Evolutionary conservation across 2,329 filamentous ascomycete genomes (phyloP).

Genomic region (Gremmenia infestans): DNA sequence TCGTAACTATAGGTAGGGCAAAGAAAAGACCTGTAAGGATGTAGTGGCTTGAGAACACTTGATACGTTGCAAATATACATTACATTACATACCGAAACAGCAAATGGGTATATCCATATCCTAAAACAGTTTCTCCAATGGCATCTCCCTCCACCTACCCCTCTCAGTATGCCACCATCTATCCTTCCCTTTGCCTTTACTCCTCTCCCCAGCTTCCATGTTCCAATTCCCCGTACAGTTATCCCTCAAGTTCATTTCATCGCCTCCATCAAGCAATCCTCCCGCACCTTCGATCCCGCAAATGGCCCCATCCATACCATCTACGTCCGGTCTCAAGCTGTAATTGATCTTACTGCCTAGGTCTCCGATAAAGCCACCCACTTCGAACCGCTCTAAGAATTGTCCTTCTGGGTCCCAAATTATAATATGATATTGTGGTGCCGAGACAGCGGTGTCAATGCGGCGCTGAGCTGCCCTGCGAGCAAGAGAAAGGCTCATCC

Average conservation of each 20-base stretch:
- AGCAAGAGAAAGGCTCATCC: constrained; percentile 43
- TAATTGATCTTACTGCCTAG: constrained; percentile 57
- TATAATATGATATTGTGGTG: constrained; percentile 53
- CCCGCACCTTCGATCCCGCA: constrained; percentile 50
- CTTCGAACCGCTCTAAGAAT: constrained; percentile 45
- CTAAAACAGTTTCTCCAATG: constrained; percentile 24
- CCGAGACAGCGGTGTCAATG: constrained; percentile 51
- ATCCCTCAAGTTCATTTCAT: constrained; percentile 36
- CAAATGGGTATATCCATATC: constrained; percentile 2
- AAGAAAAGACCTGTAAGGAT: not conserved
- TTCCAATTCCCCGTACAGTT: constrained; percentile 25
- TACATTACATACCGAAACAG: not conserved
- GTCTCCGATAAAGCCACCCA: constrained; percentile 59
- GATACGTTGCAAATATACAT: not conserved
- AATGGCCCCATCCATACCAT: constrained; percentile 49
- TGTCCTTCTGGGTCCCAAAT: constrained; percentile 45
- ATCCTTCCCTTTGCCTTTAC: constrained; percentile 21
- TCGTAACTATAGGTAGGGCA: not conserved
- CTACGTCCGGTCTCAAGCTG: constrained; percentile 47
- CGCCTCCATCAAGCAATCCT: constrained; percentile 45
- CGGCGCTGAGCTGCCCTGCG: constrained; percentile 62
- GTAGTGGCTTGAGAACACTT: too few relatives aligned
- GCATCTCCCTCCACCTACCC: constrained; percentile 24
- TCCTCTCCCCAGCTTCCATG: constrained; percentile 17
- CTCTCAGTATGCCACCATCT: constrained; percentile 29